These are phyloP conservation scores for Penicillium antarcticum DNA, from an alignment of 495 filamentous ascomycete genomes.

Conservation along the genomic window DNA sequence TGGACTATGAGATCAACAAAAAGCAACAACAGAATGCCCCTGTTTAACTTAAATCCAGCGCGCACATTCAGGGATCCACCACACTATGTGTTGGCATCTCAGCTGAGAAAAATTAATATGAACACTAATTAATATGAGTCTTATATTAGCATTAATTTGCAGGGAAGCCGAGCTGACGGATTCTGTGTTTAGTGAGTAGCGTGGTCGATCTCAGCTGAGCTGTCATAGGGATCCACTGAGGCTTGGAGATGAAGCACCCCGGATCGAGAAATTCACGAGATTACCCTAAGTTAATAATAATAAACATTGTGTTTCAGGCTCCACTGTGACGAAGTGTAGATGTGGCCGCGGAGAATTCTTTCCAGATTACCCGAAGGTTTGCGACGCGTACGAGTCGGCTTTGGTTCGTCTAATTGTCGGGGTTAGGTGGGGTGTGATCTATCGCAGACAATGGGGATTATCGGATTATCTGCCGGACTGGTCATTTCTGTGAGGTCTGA, in stretches of 20 bases:
- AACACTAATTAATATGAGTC: neutral
- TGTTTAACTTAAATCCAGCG: no score
- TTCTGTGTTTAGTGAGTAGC: neutral
- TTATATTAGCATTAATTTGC: neutral
- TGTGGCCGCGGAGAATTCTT: neutral
- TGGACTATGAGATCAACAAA: no score
- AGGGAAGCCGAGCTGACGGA: neutral
- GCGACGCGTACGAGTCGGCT: no score
- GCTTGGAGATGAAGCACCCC: slow-evolving; percentile 4
- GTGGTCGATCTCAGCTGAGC: neutral
- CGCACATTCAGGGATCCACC: neutral
- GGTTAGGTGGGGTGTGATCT: slow-evolving; percentile 18
- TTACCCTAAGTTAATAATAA: no score
- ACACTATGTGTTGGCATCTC: neutral
- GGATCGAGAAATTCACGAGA: neutral
- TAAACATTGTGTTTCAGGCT: neutral
- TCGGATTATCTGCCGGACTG: neutral
- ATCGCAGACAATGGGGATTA: slow-evolving; percentile 14
- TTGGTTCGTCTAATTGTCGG: slow-evolving; percentile 3
- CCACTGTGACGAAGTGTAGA: no score
- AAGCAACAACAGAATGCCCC: no score
- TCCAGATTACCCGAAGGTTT: neutral
- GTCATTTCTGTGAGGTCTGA: neutral
- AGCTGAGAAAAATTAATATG: neutral
- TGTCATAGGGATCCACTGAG: slow-evolving; percentile 4